phyloP scores from a whole-genome alignment of 768 basidiomycete genomes.

The Lactifluus subvellereus region DNA sequence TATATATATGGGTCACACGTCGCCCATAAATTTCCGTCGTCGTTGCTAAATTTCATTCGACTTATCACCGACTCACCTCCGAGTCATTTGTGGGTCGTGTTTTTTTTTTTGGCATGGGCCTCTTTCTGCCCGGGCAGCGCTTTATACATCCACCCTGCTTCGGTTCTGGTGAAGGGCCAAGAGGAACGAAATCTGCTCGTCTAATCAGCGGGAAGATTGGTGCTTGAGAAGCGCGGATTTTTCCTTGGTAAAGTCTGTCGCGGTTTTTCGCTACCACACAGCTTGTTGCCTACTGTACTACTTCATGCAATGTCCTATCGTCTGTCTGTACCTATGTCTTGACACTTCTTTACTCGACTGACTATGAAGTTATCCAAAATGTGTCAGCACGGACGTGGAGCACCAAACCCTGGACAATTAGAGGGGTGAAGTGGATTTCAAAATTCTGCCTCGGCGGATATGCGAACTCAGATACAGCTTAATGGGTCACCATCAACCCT shows the following conservation, averaged over 20 bases:
- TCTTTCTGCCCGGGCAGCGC: conserved; percentile 28
- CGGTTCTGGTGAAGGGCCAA: conserved; percentile 29
- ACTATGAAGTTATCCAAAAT: not conserved
- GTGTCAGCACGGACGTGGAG: not conserved
- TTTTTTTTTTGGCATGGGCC: conserved; percentile 9
- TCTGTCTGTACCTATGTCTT: not conserved
- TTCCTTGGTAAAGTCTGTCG: conserved; percentile 4
- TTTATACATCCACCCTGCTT: conserved; percentile 23
- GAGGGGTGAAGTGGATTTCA: too few relatives aligned
- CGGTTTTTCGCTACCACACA: conserved; percentile 25
- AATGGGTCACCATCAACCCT: not conserved
- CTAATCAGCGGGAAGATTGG: conserved; percentile 23
- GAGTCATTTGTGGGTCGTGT: not conserved
- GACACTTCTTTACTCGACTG: not conserved
- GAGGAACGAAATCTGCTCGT: conserved; percentile 7
- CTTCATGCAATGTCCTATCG: not conserved
- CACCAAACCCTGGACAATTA: not conserved
- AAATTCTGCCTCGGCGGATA: not conserved
- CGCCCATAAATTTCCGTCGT: not conserved
- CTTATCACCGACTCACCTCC: not conserved
- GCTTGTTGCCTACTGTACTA: not conserved
- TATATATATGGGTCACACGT: not conserved
- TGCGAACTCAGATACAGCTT: not conserved
- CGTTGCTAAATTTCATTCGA: not conserved
- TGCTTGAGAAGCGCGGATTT: conserved; percentile 24